Percentiles rank a stretch among this genome's conserved stretches.
phyloP scores from a whole-genome alignment of 306 rosid genomes.

The Senna tora region DNA sequence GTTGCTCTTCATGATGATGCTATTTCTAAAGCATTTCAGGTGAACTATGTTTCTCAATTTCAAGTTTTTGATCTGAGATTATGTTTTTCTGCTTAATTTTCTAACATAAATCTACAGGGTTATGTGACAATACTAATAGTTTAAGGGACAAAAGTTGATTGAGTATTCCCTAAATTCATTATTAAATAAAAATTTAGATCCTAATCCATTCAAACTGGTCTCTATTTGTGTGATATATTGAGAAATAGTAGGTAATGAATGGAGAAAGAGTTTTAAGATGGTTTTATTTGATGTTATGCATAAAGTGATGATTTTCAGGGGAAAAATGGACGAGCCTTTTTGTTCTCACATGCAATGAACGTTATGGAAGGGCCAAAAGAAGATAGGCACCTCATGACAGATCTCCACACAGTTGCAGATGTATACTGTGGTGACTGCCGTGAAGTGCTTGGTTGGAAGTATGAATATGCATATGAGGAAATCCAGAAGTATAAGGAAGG shows the following conservation, averaged over 20 bases:
- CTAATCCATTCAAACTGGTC: too few relatives aligned
- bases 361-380: conserved; percentile 43
- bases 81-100: too few relatives aligned
- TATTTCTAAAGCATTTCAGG: conserved; percentile 78
- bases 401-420: conserved; percentile 61
- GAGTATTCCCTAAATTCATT: too few relatives aligned
- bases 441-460: conserved; percentile 68
- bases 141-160: too few relatives aligned
- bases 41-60: conserved; percentile 35
- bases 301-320: conserved; percentile 50
- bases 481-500: conserved; percentile 55
- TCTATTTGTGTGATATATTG: too few relatives aligned
- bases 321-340: conserved; percentile 69
- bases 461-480: conserved; percentile 58
- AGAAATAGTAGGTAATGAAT: too few relatives aligned
- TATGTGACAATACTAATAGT: neutral
- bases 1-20: conserved; percentile 70
- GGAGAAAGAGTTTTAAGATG: too few relatives aligned
- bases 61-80: neutral
- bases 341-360: conserved; percentile 55
- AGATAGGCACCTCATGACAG: conserved; percentile 55
- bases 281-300: too few relatives aligned
- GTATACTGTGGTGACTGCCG: conserved; percentile 58
- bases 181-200: too few relatives aligned
- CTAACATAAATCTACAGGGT: too few relatives aligned